Evolutionary conservation across 2,329 filamentous ascomycete genomes (phyloP), one percentile per base, ranked within the genome.

Genomic region (Clonostachys sp.): DNA sequence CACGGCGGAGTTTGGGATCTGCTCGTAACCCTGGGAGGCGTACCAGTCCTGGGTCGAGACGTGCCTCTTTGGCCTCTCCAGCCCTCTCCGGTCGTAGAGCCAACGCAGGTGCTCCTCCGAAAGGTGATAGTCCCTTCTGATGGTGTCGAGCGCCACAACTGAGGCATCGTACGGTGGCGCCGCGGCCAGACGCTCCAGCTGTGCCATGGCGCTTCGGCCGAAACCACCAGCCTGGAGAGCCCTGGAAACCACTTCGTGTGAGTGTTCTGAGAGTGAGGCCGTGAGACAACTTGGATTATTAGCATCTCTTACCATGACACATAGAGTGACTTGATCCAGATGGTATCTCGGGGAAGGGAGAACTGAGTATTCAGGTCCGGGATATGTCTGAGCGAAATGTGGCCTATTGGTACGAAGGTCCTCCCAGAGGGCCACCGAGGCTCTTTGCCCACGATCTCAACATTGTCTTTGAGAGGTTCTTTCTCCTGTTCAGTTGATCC

Each of bases 281-380:
- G 20, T 34, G 14, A 5, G 41, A 43, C 34, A 14, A 36, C 13
- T 24, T 30, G 6, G 24, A 10, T 4, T 8, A 4, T 30, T 30
- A 4, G 24, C 3, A 30, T 30, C 8, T 50, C 48, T 41, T 51
- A 61, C 53, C 59, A 60, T 38, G 70, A 72, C 47, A 73, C 60
- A 54, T 67, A 73, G 16, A 73, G 60, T 7, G 61, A 62, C 45
- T 67, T 66, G 33, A 71, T 54, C 68, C 68, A 72, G 34, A 65
- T 55, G 5, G 63, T 65, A 12, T 53, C 57, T 13, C 54, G 50
- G 16, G 61, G 34, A 70, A 57, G 18, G 55, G 13, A 58, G 36
- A 70, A 57, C 42, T 57, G 47, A 35, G 45, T 47, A 47, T 70
- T 59, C 12, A 61, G 55, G 3, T 62, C 57, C 3, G 61, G 53